Percentiles rank a stretch among this genome's conserved stretches.
phyloP scores from a whole-genome alignment of 2,329 filamentous ascomycete genomes.

The Lizonia empirigonia region DNA sequence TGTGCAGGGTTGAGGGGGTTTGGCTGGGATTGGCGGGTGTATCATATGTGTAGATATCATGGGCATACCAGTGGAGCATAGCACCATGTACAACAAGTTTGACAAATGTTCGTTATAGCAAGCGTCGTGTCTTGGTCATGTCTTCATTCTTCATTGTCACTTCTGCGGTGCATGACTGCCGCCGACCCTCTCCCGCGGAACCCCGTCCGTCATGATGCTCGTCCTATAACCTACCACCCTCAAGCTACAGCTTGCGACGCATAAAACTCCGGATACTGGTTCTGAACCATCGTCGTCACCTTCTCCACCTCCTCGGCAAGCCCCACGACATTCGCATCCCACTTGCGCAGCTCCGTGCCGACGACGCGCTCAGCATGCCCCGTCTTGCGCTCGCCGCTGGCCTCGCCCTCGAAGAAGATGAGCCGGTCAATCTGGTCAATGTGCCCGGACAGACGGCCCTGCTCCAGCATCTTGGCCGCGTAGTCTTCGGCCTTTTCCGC shows the following conservation, averaged over 20 bases:
- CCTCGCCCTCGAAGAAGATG: conserved; percentile 85
- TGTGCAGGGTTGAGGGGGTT: not conserved
- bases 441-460: conserved; percentile 81
- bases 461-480: conserved; percentile 94
- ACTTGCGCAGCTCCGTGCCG: conserved; percentile 76
- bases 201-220: too few species aligned
- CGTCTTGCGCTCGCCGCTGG: conserved; percentile 70
- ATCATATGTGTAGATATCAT: conserved; percentile 26
- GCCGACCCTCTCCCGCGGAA: too few species aligned
- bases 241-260: conserved; percentile 50
- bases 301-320: conserved; percentile 89
- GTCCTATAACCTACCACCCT: too few species aligned
- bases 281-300: conserved; percentile 79
- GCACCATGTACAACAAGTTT: conserved; percentile 11
- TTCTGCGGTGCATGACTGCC: too few species aligned
- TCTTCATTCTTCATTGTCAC: not conserved
- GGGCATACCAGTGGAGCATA: conserved; percentile 11
- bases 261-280: conserved; percentile 70
- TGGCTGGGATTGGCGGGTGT: conserved; percentile 5
- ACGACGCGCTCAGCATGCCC: conserved; percentile 64
- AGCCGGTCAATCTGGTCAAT: conserved; percentile 93
- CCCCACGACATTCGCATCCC: conserved; percentile 87
- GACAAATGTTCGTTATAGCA: too few species aligned
- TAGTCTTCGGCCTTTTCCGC: conserved; percentile 86
- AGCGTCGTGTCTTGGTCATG: too few species aligned